Conservation (phyloP, 164 flowering plant genomes). For the Malania oleifera region DNA sequence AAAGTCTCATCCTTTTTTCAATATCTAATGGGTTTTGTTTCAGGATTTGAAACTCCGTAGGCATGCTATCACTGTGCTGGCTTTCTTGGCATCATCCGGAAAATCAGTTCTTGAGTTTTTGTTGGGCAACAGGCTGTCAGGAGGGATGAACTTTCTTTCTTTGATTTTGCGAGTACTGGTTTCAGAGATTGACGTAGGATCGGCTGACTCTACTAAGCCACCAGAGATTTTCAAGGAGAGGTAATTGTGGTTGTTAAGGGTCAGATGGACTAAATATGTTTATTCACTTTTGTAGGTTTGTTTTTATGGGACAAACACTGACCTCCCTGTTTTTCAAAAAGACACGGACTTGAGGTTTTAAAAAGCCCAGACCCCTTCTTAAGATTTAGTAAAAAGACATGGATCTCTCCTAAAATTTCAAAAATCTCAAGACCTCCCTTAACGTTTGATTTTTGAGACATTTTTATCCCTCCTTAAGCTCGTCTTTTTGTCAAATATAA, state of each 20-base stretch:
- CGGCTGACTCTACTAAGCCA: conserved; percentile 22
- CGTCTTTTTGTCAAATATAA: too few species aligned
- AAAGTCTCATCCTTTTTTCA: neutral
- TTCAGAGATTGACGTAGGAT: conserved; percentile 58
- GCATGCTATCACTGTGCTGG: conserved; percentile 54
- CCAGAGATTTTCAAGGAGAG: conserved; percentile 52
- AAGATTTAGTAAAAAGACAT: too few species aligned
- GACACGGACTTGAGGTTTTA: too few species aligned
- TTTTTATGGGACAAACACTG: too few species aligned
- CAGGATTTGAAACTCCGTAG: conserved; percentile 77
- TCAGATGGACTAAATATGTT: too few species aligned
- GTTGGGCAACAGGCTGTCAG: conserved; percentile 29
- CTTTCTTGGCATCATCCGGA: conserved; percentile 81
- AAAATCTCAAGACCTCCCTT: too few species aligned
- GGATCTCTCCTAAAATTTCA: too few species aligned
- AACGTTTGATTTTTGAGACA: too few species aligned
- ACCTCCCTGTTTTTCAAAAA: too few species aligned
- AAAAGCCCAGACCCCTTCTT: too few species aligned
- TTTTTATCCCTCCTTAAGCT: too few species aligned
- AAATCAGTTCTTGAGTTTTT: conserved; percentile 62
- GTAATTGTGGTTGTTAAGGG: conserved; percentile 23
- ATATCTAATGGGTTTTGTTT: conserved; percentile 2
- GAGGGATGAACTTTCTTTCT: conserved; percentile 42
- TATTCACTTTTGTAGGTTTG: too few species aligned
- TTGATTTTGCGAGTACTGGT: conserved; percentile 54